Evolutionary conservation across 495 filamentous ascomycete species (phyloP).

Genomic region (Talaromyces adpressus): DNA sequence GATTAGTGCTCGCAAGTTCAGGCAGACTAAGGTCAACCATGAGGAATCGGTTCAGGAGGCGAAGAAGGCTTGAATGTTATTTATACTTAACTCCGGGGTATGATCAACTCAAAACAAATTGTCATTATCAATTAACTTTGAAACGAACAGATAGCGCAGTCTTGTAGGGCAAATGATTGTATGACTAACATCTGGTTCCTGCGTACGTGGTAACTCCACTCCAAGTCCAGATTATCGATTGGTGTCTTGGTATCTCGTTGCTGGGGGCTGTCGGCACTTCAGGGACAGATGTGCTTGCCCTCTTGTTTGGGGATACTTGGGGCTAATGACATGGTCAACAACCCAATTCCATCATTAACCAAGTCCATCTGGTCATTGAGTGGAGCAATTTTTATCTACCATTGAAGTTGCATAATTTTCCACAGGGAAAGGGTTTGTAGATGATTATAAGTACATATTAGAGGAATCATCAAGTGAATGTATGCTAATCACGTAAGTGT

Average conservation of each 20-base stretch:
- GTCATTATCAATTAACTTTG: neutral
- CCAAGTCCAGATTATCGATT: neutral
- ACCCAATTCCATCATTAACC: neutral
- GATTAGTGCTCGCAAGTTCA: constrained; percentile 21
- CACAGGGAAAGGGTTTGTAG: neutral
- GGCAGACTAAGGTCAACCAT: neutral
- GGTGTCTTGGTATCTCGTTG: neutral
- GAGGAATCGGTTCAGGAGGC: neutral
- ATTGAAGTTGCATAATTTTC: neutral
- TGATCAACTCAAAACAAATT: neutral
- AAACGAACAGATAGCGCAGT: neutral
- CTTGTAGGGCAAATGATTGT: neutral
- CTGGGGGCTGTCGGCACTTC: neutral
- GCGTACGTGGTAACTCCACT: neutral
- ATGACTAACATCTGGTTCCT: neutral
- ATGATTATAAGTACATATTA: too few species aligned
- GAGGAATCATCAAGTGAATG: neutral
- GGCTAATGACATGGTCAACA: neutral
- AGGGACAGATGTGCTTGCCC: neutral
- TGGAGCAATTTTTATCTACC: neutral
- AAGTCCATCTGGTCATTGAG: neutral
- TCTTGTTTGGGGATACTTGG: neutral
- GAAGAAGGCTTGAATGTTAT: neutral
- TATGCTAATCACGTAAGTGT: neutral
- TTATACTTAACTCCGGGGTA: neutral